Evolutionary conservation across 164 flowering plant species (phyloP).

Genomic region (Litsea cubeba): DNA sequence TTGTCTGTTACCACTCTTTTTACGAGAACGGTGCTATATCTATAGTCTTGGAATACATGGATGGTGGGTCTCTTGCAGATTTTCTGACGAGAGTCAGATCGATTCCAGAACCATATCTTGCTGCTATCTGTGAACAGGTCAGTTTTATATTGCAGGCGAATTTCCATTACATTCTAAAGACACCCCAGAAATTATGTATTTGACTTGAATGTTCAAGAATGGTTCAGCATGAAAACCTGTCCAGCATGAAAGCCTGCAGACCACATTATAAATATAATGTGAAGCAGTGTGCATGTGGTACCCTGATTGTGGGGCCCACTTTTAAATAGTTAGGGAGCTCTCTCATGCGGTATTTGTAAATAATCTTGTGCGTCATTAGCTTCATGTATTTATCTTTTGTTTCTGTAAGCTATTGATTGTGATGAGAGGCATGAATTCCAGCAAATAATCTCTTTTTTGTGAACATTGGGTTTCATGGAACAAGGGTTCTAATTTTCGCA

Average conservation of each 20-base stretch:
- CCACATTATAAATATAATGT: too few species aligned
- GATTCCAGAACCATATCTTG: constrained; percentile 85
- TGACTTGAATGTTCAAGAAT: background rate
- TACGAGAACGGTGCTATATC: constrained; percentile 86
- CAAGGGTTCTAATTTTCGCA: too few species aligned
- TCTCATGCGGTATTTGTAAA: too few species aligned
- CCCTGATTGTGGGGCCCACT: background rate
- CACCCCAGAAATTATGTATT: background rate
- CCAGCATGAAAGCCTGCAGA: background rate
- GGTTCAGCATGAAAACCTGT: too few species aligned
- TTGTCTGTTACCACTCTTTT: constrained; percentile 80
- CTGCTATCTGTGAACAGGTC: constrained; percentile 89
- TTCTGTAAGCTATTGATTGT: too few species aligned
- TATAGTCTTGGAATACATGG: constrained; percentile 95
- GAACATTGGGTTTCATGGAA: too few species aligned
- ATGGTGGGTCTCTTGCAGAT: constrained; percentile 95
- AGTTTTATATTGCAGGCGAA: constrained; percentile 3
- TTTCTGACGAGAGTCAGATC: constrained; percentile 61
- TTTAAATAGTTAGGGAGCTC: too few species aligned
- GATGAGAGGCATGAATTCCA: too few species aligned
- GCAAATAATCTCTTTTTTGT: too few species aligned
- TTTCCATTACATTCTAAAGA: background rate
- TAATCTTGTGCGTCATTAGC: too few species aligned
- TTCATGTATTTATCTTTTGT: too few species aligned
- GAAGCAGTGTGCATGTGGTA: too few species aligned